Evolutionary conservation across 352 stramenopile genomes (phyloP), one percentile per base, ranked within the genome.

Genomic region (Pilasporangium apinafurcum): DNA sequence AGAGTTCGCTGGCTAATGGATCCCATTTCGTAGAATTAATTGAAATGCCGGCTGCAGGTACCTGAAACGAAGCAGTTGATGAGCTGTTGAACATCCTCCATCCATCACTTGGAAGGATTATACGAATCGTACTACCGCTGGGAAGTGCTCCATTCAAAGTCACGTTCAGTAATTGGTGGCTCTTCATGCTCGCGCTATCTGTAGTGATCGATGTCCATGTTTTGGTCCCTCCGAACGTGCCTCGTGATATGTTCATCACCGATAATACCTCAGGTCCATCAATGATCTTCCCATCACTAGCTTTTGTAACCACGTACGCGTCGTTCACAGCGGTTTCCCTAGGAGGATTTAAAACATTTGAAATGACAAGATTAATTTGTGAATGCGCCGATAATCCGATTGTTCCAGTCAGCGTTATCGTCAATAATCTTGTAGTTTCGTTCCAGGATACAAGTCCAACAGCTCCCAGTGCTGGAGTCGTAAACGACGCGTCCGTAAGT

Each of bases 171-270:
- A 61, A 36, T 36, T 79, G 69, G 14, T 85, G 64, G 28, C 75
- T 87, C 47, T 31, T 33, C 65, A 76, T 80, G 22, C 68, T 79
- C 5, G 75, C 66, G 34, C 68, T 79, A 16, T 50, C 40, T 2
- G 67, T 73, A 7, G 57, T 69, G 1, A 53, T 36, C 5, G 59
- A 75, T 0, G 40, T 56, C 49, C 68, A 80, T 0, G 52, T 49
- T 40, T 72, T 77, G 2, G 24, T 10, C 0, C 75, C 75, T 21
- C 31, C 21, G 3, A 84, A 37, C 12, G 18, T 5, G 28, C 75
- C 75, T 36, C 58, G 37, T 16, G 44, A 50, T 17, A 85, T 79
- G 2, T 48, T 44, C 36, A 69, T 47, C 0, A 83, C 60, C 5
- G 62, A 71, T 22, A 87, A 52, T 1, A 48, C 49, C 8, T 57